Conservation (phyloP, 306 rosid species). For the Dalbergia cochinchinensis region DNA sequence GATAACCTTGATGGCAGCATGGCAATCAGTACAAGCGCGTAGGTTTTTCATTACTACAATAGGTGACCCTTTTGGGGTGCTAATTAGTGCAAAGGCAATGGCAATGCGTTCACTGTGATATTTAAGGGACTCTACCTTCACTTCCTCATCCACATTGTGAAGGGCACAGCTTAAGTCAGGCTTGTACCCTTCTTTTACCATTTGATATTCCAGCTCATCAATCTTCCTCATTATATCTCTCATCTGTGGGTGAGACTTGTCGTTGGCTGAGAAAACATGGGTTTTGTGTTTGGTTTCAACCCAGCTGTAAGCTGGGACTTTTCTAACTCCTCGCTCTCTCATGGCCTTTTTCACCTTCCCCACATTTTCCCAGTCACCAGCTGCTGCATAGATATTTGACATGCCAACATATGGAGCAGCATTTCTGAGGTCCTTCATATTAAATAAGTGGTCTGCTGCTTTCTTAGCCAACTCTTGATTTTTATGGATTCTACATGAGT, state of each 20-base stretch:
- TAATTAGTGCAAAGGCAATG: constrained; percentile 82
- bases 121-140: constrained; percentile 74
- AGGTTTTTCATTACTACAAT: constrained; percentile 87
- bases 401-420: constrained; percentile 82
- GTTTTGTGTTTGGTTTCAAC: constrained; percentile 75
- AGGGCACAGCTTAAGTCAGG: constrained; percentile 84
- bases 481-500: constrained; percentile 86
- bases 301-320: constrained; percentile 87
- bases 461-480: constrained; percentile 77
- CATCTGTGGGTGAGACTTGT: constrained; percentile 69
- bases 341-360: constrained; percentile 81
- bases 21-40: constrained; percentile 84
- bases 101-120: constrained; percentile 93
- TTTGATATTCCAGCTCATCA: constrained; percentile 60
- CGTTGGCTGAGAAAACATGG: constrained; percentile 77
- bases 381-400: constrained; percentile 89
- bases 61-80: constrained; percentile 77
- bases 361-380: constrained; percentile 87
- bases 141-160: constrained; percentile 74
- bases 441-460: constrained; percentile 80
- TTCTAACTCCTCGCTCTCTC: constrained; percentile 85
- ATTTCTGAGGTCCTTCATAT: constrained; percentile 70
- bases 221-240: constrained; percentile 67
- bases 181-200: constrained; percentile 80
- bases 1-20: constrained; percentile 74